phyloP scores from a whole-genome alignment of 345 rosid species.

The Iberis pinnata region DNA sequence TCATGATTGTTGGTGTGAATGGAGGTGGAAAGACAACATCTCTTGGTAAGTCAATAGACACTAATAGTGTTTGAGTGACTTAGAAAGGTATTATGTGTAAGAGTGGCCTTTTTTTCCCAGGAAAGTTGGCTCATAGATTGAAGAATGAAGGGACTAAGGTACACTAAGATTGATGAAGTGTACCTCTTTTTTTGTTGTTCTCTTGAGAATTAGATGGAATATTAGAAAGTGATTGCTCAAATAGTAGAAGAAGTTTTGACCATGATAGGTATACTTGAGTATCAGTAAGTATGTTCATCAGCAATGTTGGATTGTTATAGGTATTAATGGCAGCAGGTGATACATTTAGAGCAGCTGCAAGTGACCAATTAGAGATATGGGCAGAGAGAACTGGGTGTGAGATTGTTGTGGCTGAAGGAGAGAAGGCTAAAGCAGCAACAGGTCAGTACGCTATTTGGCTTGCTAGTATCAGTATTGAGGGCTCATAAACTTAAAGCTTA shows the following conservation, averaged over 20 bases:
- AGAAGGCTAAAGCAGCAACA: conserved; percentile 82
- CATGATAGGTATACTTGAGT: conserved; percentile 4
- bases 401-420: conserved; percentile 68
- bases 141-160: conserved; percentile 87
- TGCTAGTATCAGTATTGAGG: not conserved
- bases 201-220: not conserved
- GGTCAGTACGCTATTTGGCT: conserved; percentile 34
- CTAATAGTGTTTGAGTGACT: not conserved
- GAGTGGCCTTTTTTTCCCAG: conserved; percentile 39
- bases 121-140: conserved; percentile 83
- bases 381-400: conserved; percentile 91
- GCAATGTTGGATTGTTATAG: conserved; percentile 41
- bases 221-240: conserved; percentile 2
- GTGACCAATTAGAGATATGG: conserved; percentile 95
- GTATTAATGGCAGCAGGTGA: conserved; percentile 96
- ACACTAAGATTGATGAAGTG: not conserved
- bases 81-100: not conserved
- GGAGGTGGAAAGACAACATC: conserved; percentile 99
- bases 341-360: conserved; percentile 97
- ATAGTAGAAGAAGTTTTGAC: conserved; percentile 2
- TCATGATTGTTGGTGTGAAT: conserved; percentile 81
- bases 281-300: conserved; percentile 28
- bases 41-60: conserved; percentile 54
- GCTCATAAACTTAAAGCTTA: not conserved
- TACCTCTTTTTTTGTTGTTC: not conserved